Base-by-base conservation (phyloP, 805 yeast species). In the Priceomyces haplophilus region DNA sequence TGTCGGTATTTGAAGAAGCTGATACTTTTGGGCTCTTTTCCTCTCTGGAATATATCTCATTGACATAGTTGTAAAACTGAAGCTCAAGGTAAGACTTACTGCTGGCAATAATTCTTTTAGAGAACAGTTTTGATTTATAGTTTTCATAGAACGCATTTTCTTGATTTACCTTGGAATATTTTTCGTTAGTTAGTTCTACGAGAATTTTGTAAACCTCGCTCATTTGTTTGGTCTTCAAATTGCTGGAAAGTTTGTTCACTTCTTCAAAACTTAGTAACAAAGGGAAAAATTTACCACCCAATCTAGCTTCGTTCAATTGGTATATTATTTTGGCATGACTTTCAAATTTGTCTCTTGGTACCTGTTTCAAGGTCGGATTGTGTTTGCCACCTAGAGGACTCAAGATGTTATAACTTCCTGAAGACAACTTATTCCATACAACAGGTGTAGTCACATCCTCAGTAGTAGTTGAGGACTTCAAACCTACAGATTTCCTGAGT, bases 11-110 rank as follows among this genome's bases (percentile, higher is more conserved):
- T 1, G 87, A 80, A 11, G 72, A 56, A 13, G 95, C 88, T 17
- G 79, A 69, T 47, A 44, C 64, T 43, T 55, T 55, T 2, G 57
- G 48, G 36, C 63, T 63, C 20, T 60, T 56, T 41, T 60, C 62
- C 36, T 90, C 95, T 54, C 76, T 74, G 47, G 73, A 58, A 63
- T 80, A 80, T 49, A 86, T 65, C 35, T 76, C 79, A 53, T 86
- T 88, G 47, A 89, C 78, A 59, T 83, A 80, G 34, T 78, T 83
- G 54, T 78, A 77, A 63, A 89, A 91, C 62, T 91, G 97, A 7
- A 62, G 59, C 58, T 93, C 95, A 48, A 91, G 69, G 53, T 77
- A 83, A 10, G 60, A 51, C 52, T 76, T 78, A 12, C 93, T 76
- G 45, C 78, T 82, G 11, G 59, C 51, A 3, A 80, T 76, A 31